Base-by-base conservation (phyloP, 2,329 filamentous ascomycete genomes). In the Ophiostoma ips region DNA sequence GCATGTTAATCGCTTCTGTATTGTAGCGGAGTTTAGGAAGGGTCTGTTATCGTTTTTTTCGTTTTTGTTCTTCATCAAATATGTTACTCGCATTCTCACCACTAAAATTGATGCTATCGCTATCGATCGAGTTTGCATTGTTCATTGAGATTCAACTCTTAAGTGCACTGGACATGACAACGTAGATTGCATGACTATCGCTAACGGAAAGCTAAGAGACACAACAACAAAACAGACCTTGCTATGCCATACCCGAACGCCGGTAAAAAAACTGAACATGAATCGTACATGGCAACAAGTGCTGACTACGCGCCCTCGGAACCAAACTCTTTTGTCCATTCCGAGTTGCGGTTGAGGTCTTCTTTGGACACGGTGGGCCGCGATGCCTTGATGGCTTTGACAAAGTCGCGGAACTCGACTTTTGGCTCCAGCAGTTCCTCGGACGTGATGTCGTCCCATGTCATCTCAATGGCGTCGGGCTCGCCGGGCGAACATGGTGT, bases 401-500 rank as follows among this genome's bases (percentile, higher is more conserved):
- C 75, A 62, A 98, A 96, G 65, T 98, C 92, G 64, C 94, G 94
- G 51, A 94, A 75, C 56, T 83, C 76, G 19, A 98, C 80, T 1
- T 87, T 77, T 1, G 92, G 94, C 60, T 95, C 89, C 9, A 92
- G 75, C 1, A 98, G 75, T 60, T 85, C 74, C 1, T 95, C 88
- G 7, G 84, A 81, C 45, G 89, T 83, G 16, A 98, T 74, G 53
- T 89, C 81, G 59, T 87, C 86, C 81, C 92, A 96, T 2, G 81
- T 86, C 87, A 96, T 95, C 66, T 98, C 92, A 57, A 81, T 78
- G 16, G 88, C 90, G 13, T 86, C 83, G 0, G 73, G 67, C 58
- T 95, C 90, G 36, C 92, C 92, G 0, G 92, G 94, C 3, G 89
- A 95, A 70, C 92, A 98, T 0, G 92, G 94, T 0, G 88, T 96